Evolutionary conservation across 202 grass and related monocot species (phyloP), one percentile per base, ranked within the genome.

Genomic region (Miscanthus sacchariflorus): DNA sequence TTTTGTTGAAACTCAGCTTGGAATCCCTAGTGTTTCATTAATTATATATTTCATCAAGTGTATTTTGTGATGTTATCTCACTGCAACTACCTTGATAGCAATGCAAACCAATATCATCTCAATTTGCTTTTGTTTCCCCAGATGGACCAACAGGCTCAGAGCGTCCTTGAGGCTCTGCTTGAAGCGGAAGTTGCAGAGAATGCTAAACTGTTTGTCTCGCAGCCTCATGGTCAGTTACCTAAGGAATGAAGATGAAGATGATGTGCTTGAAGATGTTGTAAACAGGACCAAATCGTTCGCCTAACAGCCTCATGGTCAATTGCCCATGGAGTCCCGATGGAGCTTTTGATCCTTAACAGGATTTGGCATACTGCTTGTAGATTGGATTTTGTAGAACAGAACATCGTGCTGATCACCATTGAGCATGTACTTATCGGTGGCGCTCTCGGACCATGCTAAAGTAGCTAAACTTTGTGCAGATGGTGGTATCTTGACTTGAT

Each of bases 101-200:
- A 46, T 36, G 36, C 12, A 19, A 18, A 18, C 39, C 44, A 27
- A 27, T 52, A 30, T 17, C 27, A 50, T 61, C 61, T 74, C 42
- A 9, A 58, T 58, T 79, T 89, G 70, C 33, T 82, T 72, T 78
- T 40, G n/a, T 74, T 7, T 43, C 8, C 19, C 18, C 87, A 99
- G 94, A 79, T 82, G 92, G 87, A 85, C 83, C 63, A 75, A 92
- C 79, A 46, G 96, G 96, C 12, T 95, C 94, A 66, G 92, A 96
- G 61, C 81, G 76, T 99, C 25, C 88, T 99, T 6, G 92, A 95
- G 86, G 96, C 94, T 67, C 80, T 96, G 68, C 27, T 99, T 78
- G 94, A 99, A 87, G 96, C 89, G 2, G 92, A 99, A 43, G 96
- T 99, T 48, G 96, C 94, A 73, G 78, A 89, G 27, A 93, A 99